A percentile compares a stretch with the other conserved stretches of the same genome.
Conservation (phyloP, 768 basidiomycete species). For the Rhizopogon sp. region DNA sequence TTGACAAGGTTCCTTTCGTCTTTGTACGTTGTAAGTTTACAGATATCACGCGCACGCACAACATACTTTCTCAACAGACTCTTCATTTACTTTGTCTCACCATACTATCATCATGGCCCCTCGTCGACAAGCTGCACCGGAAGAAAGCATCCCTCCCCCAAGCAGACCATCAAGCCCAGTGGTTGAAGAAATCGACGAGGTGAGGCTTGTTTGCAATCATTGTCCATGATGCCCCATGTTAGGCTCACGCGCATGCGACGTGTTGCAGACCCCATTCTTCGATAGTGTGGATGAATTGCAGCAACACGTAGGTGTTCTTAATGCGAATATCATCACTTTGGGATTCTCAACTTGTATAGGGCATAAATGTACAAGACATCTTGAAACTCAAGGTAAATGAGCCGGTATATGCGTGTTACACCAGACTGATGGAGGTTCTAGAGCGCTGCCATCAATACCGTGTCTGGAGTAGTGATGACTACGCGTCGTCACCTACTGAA, state of each 20-base stretch:
- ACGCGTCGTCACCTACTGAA: conserved; percentile 86
- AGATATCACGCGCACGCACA: no score
- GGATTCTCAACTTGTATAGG: conserved; percentile 39
- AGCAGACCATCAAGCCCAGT: conserved; percentile 22
- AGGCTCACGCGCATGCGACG: not conserved
- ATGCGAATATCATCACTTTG: not conserved
- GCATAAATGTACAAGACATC: conserved; percentile 95
- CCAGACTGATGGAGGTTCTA: conserved; percentile 19
- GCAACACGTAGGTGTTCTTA: conserved; percentile 52
- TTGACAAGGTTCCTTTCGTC: not conserved
- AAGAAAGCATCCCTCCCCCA: conserved; percentile 21
- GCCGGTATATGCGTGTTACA: conserved; percentile 7
- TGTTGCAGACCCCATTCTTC: conserved; percentile 52
- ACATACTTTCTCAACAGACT: no score
- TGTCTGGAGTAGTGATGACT: conserved; percentile 88
- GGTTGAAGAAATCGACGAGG: conserved; percentile 40
- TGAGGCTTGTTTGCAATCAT: conserved; percentile 7
- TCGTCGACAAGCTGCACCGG: conserved; percentile 21
- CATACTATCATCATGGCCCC: conserved; percentile 17
- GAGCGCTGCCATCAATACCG: conserved; percentile 78
- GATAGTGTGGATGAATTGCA: conserved; percentile 83
- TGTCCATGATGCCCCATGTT: not conserved
- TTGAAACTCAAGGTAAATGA: conserved; percentile 75
- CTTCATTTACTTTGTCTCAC: not conserved
- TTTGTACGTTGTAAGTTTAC: not conserved